phyloP scores from a whole-genome alignment of 2,329 filamentous ascomycete genomes.

The Ophiostoma novo-ulmi region DNA sequence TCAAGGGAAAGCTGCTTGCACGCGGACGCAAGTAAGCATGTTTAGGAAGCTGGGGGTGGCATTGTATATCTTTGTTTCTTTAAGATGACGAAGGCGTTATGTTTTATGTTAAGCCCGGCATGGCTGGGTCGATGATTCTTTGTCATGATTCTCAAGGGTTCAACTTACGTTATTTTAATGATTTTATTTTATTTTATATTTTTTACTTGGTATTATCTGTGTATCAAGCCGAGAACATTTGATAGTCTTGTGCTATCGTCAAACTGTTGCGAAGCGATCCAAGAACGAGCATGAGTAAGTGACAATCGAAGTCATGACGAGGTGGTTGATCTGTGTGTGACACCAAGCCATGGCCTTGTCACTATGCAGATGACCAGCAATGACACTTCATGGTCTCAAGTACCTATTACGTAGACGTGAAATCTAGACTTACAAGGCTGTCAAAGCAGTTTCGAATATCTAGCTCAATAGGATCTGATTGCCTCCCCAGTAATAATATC shows the following conservation, averaged over 20 bases:
- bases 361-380: neutral
- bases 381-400: too few relatives aligned
- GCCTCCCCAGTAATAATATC: neutral
- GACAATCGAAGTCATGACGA: neutral
- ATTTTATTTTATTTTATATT: neutral
- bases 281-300: neutral
- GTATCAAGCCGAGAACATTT: neutral
- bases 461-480: neutral
- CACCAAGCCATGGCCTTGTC: neutral
- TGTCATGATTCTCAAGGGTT: neutral
- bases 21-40: constrained; percentile 46
- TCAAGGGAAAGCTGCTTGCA: constrained; percentile 52
- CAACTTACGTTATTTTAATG: neutral
- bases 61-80: constrained; percentile 12
- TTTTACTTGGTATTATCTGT: neutral
- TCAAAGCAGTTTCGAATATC: neutral
- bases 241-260: too few relatives aligned
- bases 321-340: neutral
- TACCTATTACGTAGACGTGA: too few relatives aligned
- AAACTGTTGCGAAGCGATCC: too few relatives aligned
- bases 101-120: neutral
- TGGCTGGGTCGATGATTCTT: neutral
- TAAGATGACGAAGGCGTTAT: neutral
- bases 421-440: too few relatives aligned
- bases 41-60: neutral